Evolutionary conservation across 2,329 filamentous ascomycete species (phyloP), one percentile per base, ranked within the genome.

Genomic region (Xylaria sp.): DNA sequence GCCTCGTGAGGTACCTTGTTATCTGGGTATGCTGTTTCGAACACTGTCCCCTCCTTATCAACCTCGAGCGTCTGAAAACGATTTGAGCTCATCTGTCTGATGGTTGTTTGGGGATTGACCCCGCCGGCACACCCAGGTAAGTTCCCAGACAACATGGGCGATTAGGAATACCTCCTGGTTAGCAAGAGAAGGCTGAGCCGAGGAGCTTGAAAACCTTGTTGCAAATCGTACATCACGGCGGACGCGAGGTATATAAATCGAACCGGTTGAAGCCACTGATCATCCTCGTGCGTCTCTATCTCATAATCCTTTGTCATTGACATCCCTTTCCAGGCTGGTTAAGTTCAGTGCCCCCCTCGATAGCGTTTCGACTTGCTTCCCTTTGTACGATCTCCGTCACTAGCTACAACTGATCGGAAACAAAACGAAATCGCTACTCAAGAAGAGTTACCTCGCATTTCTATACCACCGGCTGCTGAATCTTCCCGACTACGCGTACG

Each of bases 51-150:
- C 63, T 66, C 68, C 59, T 56, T 54, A 59, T 56, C 46, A 40
- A 64, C 17, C 6, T 65, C 58, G 38, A 61, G 38, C 28, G 28
- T 60, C 48, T 60, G 33, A 40, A 59, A 73, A 67, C 72, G 66
- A 51, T 67, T 74, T 72, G 71, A 67, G 71, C 72, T 77, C 73
- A 72, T 77, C 73, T 78, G 82, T 82, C 82, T 83, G 81, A 83
- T 81, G 79, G 80, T 80, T 83, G 82, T 83, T 81, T 83, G 77
- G 80, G 78, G 75, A 64, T 64, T 64, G 72, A 78, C 78, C 80
- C 76, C 80, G 79, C 74, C 77, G 73, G 73, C 75, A 79, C 75
- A 78, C 74, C 79, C 75, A 81, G 28, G 23, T 33, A 56, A 33
- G 46, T 56, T 23, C 64, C 38, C 40, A 40, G 42, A 59, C 56